phyloP scores from a whole-genome alignment of 1,284 basidiomycete genomes.

The Tilletia setariae region DNA sequence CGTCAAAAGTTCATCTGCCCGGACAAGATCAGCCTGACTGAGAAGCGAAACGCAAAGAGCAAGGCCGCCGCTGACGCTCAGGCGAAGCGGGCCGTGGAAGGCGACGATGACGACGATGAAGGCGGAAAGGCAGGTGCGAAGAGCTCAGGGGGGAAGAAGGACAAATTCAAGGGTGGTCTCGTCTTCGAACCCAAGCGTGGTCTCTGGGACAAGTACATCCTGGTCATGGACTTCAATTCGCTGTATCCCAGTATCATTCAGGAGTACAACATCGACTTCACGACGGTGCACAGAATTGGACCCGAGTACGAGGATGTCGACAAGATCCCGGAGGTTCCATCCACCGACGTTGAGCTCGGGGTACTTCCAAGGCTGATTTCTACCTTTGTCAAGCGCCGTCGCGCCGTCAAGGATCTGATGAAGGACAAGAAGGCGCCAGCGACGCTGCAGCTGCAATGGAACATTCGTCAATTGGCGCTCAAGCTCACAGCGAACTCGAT shows the following conservation, averaged over 20 bases:
- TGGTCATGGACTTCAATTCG: conserved; percentile 99
- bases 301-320: conserved; percentile 58
- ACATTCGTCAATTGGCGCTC: conserved; percentile 94
- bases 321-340: conserved; percentile 85
- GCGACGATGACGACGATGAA: conserved; percentile 20
- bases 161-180: conserved; percentile 97
- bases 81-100: conserved; percentile 58
- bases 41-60: conserved; percentile 40
- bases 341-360: conserved; percentile 71
- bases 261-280: conserved; percentile 99
- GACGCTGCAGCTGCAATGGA: conserved; percentile 79
- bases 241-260: conserved; percentile 99
- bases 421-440: conserved; percentile 76
- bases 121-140: conserved; percentile 29
- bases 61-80: conserved; percentile 61
- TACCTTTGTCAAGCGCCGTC: conserved; percentile 81
- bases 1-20: conserved; percentile 92
- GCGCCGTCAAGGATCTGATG: conserved; percentile 90
- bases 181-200: conserved; percentile 96
- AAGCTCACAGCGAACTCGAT: conserved; percentile 99
- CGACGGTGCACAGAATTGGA: conserved; percentile 73
- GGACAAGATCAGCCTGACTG: conserved; percentile 79
- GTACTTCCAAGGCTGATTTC: conserved; percentile 93
- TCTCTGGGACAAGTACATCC: conserved; percentile 91
- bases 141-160: conserved; percentile 68